Percentiles rank a stretch among this genome's conserved stretches.
phyloP scores from a whole-genome alignment of 345 rosid genomes.

The Aquilaria sinensis region DNA sequence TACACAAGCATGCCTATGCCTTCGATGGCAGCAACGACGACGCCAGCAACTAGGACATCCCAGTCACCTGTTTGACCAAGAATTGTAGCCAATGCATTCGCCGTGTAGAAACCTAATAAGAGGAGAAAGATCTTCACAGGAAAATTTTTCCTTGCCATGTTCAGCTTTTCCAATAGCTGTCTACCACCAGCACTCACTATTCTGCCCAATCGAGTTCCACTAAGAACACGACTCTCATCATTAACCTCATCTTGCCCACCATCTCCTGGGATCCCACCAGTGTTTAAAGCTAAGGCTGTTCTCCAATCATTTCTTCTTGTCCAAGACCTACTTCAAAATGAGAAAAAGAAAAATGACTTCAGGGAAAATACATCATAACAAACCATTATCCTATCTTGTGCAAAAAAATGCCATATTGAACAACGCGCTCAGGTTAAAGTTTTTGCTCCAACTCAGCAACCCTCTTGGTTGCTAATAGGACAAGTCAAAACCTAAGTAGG shows the following conservation, averaged over 20 bases:
- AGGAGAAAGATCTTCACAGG: conserved; percentile 89
- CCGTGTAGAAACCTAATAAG: conserved; percentile 89
- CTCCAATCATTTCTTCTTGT: conserved; percentile 39
- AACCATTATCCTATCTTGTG: neutral
- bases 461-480: too few species aligned
- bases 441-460: neutral
- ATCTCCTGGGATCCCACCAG: conserved; percentile 58
- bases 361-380: neutral
- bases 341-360: neutral
- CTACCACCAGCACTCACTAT: conserved; percentile 80
- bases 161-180: conserved; percentile 69
- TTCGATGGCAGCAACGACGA: conserved; percentile 91
- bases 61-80: conserved; percentile 99
- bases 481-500: too few species aligned
- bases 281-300: conserved; percentile 66
- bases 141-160: conserved; percentile 74
- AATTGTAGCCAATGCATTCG: conserved; percentile 94
- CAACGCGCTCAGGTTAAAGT: neutral
- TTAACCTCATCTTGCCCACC: conserved; percentile 45
- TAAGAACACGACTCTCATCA: conserved; percentile 47
- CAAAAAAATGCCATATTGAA: neutral
- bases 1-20: conserved; percentile 95
- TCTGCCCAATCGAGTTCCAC: conserved; percentile 83
- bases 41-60: conserved; percentile 93
- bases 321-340: conserved; percentile 30